Base-by-base conservation (phyloP, 441 rosid genomes). In the Gossypium lobatum region DNA sequence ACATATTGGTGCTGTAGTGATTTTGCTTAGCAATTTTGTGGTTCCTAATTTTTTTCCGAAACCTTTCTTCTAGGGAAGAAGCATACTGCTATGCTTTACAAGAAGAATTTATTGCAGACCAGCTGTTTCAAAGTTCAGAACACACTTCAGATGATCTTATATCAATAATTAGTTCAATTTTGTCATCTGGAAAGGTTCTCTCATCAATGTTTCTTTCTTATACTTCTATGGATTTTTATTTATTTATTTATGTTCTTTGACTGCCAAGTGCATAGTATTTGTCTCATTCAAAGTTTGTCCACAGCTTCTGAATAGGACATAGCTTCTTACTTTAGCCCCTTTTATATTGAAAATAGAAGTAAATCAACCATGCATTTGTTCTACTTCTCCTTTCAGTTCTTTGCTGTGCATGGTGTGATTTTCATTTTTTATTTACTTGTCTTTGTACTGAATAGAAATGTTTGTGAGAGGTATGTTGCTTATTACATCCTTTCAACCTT, bases 91-190 rank as follows among this genome's bases (percentile, higher is more conserved):
- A 91, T 88, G 82, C 89, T 78, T 76, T 89, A 83, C 99, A 88
- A 78, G 97, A 93, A 78, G 93, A 89, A 54, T 90, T 89, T 82
- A 86, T 93, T 73, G 89, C 97, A 60, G 98, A 96, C 74, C 95
- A 89, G 79, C 83, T 96, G 57, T 96, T 89, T 86, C 91, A 91
- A 78, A 87, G 86, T 85, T 83, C 93, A 65, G 90, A 88, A 79
- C 83, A 82, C 82, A 85, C 90, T 74, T 80, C 85, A 20, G 95
- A 89, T 66, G 91, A 88, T 84, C 96, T 96, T 82, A 83, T 91
- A 75, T 79, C 88, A 87, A 83, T 85, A 26, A 75, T 82, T 1
- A 82, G 84, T 78, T 89, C 95, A 69, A 70, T 88, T 46, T 87
- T 88, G 77, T 82, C 97, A 21, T 85, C 89, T 26, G 42, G 84